Base-by-base conservation (phyloP, 2,329 filamentous ascomycete genomes). In the Raffaelea deltoideospora region DNA sequence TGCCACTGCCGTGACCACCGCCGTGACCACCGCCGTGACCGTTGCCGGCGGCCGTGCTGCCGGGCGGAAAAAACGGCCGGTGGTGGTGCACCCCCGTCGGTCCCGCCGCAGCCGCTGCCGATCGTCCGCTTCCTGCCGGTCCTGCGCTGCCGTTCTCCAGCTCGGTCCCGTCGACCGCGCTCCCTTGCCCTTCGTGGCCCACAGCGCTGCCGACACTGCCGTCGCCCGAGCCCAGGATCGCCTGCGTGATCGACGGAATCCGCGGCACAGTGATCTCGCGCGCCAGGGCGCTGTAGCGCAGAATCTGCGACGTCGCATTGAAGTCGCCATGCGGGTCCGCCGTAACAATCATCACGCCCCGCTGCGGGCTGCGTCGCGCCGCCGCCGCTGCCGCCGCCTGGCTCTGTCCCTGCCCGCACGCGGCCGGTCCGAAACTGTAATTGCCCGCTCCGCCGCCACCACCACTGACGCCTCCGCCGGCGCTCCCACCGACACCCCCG, bases 291-390 rank as follows among this genome's bases (percentile, higher is more conserved):
- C 84, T 90, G 59, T 98, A 98, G 15, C 88, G 78, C 2, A 98
- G 65, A 42, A 98, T 96, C 52, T 96, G 90, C 5, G 84, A 92
- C 0, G 90, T 98, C 11, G 90, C 86, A 52, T 96, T 96, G 63
- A 87, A 95, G 56, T 98, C 90, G 27, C 90, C 88, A 11, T 82
- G 60, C 0, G 90, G 84, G 50, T 98, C 88, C 3, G 88, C 90
- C 0, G 88, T 94, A 14, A 96, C 88, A 39, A 98, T 81, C 87
- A 98, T 96, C 48, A 93, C 76, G 1, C 79, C 87, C 50, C 81
- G 87, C 53, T 96, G 90, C 0, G 85, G 81, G 43, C 76, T 73
- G 14, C 77, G 73, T 13, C 67, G 55, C 51, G 37, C 21, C 3
- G 31, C 29, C 20, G 37, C 36, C 37, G 39, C 34, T 1, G 35